Base-by-base conservation (phyloP, 345 rosid species). In the Psidium friedrichsthalianum region DNA sequence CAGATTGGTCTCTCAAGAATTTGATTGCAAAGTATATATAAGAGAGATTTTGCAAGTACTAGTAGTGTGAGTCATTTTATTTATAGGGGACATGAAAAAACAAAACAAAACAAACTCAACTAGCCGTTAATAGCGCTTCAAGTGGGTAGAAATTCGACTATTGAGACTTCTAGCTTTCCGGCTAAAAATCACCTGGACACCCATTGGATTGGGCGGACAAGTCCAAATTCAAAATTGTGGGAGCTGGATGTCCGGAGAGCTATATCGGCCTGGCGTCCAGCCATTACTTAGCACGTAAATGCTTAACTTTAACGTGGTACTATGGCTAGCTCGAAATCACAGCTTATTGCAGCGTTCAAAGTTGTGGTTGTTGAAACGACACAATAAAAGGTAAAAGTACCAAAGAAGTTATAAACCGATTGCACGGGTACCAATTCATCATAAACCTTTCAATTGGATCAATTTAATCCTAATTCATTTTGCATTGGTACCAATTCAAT, bases 251-350 rank as follows among this genome's bases (percentile, higher is more conserved):
- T 57, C n/a, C 0, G 7, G 29, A 57, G 64, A 57, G 64, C 0
- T 25, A 57, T 11, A 57, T 15, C 12, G 0, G 29, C 32, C 7
- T 0, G 3, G 16, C 0, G 64, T 57, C 0, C 16, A 16, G n/a
- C 12, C 64, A 25, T 25, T 5, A 57, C 64, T 57, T 1, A 25
- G 32, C 54, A 51, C 16, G 16, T 13, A 54, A 54, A 54, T 54
- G 56, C 6, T 18, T 22, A 54, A 54, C 18, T 54, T 54, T 54
- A 6, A 54, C 56, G 11, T 54, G 56, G 56, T 18, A 54, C 6
- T 25, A 6, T 5, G 64, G 32, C 64, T 56, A 2, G 27, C 25
- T 24, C 5, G 61, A 4, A n/a, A 24, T 56, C 29, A 11, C 14
- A 2, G 27, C 27, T 56, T 56, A 11, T 56, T 56, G 24, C n/a